These are phyloP conservation scores for Phlegmacium glaucopus DNA, from an alignment of 768 basidiomycete species.

Conservation along the genomic window DNA sequence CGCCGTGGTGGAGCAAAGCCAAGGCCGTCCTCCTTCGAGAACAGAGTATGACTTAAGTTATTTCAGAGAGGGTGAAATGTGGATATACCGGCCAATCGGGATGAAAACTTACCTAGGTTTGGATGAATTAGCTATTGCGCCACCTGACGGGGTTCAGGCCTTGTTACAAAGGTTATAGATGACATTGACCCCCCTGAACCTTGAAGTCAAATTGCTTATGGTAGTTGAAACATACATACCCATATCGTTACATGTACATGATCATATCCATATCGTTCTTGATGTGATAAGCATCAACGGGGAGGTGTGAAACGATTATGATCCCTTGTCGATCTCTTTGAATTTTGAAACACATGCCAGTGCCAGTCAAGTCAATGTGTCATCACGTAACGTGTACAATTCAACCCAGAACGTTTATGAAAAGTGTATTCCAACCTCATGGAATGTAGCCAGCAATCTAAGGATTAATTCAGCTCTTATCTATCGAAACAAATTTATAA, in stretches of 20 bases:
- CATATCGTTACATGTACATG: no score
- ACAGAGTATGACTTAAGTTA: constrained; percentile 39
- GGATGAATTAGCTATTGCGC: constrained; percentile 17
- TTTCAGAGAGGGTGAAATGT: constrained; percentile 49
- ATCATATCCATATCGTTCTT: background rate
- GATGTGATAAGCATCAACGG: background rate
- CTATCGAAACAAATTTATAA: background rate
- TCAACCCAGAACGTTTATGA: constrained; percentile 33
- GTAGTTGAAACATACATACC: no score
- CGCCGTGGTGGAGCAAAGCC: constrained; percentile 54
- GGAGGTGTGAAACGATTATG: background rate
- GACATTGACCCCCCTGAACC: background rate
- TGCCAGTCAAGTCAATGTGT: background rate
- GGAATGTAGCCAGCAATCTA: constrained; percentile 71
- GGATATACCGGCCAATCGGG: constrained; percentile 54
- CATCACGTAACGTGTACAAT: background rate
- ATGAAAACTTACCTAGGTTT: constrained; percentile 33
- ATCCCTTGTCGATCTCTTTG: background rate
- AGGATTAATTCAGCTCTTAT: constrained; percentile 5
- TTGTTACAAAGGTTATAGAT: constrained; percentile 4
- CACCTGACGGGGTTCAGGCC: constrained; percentile 15
- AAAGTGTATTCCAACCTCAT: constrained; percentile 72
- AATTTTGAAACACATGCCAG: background rate
- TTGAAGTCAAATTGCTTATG: no score
- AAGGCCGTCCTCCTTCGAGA: constrained; percentile 35